phyloP scores from a whole-genome alignment of 257 asterid species.

The Prunella vulgaris region DNA sequence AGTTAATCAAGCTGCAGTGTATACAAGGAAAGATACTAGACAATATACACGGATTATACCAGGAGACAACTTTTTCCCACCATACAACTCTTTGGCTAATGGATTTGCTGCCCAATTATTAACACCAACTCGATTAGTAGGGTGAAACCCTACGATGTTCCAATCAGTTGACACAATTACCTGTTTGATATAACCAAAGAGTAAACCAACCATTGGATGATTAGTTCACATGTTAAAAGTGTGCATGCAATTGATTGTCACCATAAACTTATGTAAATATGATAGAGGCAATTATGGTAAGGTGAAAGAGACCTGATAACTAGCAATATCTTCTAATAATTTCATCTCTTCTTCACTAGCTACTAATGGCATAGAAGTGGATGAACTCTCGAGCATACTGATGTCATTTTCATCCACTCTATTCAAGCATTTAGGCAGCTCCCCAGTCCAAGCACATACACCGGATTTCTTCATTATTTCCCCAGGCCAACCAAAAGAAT shows the following conservation, averaged over 20 bases:
- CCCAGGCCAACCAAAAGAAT: slow-evolving; percentile 66
- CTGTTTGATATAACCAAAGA: slow-evolving; percentile 29
- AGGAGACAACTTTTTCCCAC: slow-evolving; percentile 61
- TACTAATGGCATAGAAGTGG: slow-evolving; percentile 29
- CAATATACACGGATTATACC: slow-evolving; percentile 34
- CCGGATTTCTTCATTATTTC: slow-evolving; percentile 43
- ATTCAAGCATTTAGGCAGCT: slow-evolving; percentile 52
- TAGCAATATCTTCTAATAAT: slow-evolving; percentile 66
- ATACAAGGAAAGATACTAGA: neutral
- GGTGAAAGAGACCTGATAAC: slow-evolving; percentile 64
- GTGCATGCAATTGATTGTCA: slow-evolving; percentile 6
- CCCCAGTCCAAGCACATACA: slow-evolving; percentile 59
- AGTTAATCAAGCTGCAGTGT: neutral
- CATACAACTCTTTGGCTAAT: slow-evolving; percentile 62
- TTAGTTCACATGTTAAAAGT: neutral
- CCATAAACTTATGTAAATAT: neutral
- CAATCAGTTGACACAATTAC: slow-evolving; percentile 58
- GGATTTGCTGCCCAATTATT: slow-evolving; percentile 90
- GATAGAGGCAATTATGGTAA: neutral
- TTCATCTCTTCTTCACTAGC: slow-evolving; percentile 53
- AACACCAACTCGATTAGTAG: slow-evolving; percentile 74
- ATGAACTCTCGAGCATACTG: slow-evolving; percentile 27
- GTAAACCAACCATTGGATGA: neutral
- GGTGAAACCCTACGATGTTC: slow-evolving; percentile 64
- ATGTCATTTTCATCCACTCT: slow-evolving; percentile 28